Percentiles rank a stretch among this genome's conserved stretches.
phyloP scores from a whole-genome alignment of 2,329 filamentous ascomycete species.

The Botrytis squamosa region DNA sequence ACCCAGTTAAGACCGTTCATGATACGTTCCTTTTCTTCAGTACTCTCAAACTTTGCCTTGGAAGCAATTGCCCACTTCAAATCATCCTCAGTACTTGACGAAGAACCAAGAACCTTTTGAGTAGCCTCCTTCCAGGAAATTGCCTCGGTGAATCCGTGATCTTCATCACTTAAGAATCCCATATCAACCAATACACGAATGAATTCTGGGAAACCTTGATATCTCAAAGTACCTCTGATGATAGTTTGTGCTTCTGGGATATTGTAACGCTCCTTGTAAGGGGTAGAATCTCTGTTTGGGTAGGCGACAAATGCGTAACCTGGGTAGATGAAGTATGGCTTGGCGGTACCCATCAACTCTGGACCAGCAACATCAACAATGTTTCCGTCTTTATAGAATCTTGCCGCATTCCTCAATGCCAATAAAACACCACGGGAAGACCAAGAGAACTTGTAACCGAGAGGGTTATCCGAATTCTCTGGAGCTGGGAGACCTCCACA shows the following conservation, averaged over 20 bases:
- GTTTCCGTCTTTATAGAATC: conserved; percentile 77
- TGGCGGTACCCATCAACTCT: conserved; percentile 82
- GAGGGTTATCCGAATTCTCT: conserved; percentile 80
- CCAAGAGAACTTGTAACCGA: conserved; percentile 87
- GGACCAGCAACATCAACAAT: conserved; percentile 59
- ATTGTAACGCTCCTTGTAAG: conserved; percentile 83
- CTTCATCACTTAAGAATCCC: conserved; percentile 77
- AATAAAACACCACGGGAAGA: conserved; percentile 73
- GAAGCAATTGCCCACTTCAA: conserved; percentile 70
- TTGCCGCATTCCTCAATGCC: conserved; percentile 82
- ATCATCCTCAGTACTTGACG: conserved; percentile 64
- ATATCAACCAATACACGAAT: conserved; percentile 84
- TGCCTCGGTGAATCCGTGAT: conserved; percentile 60
- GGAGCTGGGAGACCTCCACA: conserved; percentile 75
- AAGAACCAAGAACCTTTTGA: conserved; percentile 69
- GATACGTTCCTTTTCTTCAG: conserved; percentile 68
- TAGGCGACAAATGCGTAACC: conserved; percentile 83
- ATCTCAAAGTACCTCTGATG: conserved; percentile 78
- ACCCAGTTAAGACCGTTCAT: conserved; percentile 73
- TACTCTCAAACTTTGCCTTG: conserved; percentile 70
- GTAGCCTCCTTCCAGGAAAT: conserved; percentile 85
- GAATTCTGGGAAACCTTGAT: conserved; percentile 87
- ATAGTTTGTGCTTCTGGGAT: conserved; percentile 91
- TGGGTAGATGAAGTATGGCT: conserved; percentile 88
- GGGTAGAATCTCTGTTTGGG: conserved; percentile 86